Evolutionary conservation across 768 basidiomycete genomes (phyloP), one percentile per base, ranked within the genome.

Genomic region (Tremella mesenterica): DNA sequence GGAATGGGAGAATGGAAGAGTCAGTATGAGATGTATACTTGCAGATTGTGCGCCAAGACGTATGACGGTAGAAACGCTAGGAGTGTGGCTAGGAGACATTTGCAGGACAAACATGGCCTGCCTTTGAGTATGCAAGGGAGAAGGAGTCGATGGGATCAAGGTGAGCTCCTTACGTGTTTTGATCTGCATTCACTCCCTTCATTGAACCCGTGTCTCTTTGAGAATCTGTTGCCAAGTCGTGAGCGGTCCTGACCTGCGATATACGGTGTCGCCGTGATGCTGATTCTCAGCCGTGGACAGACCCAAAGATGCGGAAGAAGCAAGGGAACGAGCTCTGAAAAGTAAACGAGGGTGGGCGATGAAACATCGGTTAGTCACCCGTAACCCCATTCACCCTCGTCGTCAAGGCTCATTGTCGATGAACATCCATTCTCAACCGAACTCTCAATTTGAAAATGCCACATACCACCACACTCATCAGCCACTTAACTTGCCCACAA

Each of bases 31-130:
- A 62, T 62, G 67, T 69, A 69, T 53, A 73, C 58, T 2, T 69
- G 67, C 48, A 41, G 67, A 34, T 48, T 60, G 10, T 76, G 76
- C 56, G 60, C 70, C 39, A 76, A 76, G 63, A 63, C 69, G n/a
- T 76, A 76, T 56, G 69, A 64, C 45, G 76, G 76, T 3, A 70
- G 72, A 57, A 75, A 76, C 50, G 74, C 73, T 3, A 50, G 76
- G 49, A 74, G 73, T 54, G 75, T 76, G 38, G 75, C 75, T 53
- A 62, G 75, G 44, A 39, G 76, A 46, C 76, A 76, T 59, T 50
- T 76, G 50, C 73, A 74, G 63, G 75, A 76, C 56, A 76, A 75
- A 56, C 76, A 76, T 62, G 71, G 66, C 14, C 72, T 76, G 25
- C 70, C 73, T 18, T 45, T 76, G 34, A 58, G 54, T n/a, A 52